These are phyloP conservation scores for Oryza rufipogon DNA, from an alignment of 176 grass and related monocot species.

Conservation along the genomic window DNA sequence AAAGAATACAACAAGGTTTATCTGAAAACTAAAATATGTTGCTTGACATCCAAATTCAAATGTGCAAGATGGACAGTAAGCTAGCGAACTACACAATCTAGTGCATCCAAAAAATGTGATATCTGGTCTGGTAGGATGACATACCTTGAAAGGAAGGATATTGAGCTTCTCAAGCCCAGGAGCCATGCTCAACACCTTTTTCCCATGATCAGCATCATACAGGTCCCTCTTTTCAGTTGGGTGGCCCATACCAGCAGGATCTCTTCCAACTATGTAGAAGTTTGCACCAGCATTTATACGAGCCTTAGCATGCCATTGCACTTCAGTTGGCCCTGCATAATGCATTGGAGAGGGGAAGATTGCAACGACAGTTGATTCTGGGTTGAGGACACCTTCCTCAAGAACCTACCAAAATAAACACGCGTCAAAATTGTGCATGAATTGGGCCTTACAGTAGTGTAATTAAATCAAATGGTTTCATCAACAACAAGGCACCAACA, in stretches of 20 bases:
- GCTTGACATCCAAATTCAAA: conserved; percentile 16
- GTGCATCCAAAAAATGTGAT: not conserved
- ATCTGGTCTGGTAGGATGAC: conserved; percentile 2
- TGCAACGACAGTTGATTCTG: conserved; percentile 91
- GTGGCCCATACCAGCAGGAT: conserved; percentile 93
- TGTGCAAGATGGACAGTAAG: not conserved
- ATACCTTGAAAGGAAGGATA: conserved; percentile 98
- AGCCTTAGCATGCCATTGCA: conserved; percentile 98
- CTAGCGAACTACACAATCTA: not conserved
- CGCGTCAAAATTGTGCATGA: not conserved
- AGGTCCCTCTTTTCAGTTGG: conserved; percentile 84
- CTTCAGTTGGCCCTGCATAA: conserved; percentile 95
- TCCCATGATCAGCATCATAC: conserved; percentile 97
- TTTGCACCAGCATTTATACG: conserved; percentile 97
- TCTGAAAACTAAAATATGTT: conserved; percentile 6
- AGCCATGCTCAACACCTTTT: conserved; percentile 95
- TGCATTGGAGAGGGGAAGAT: conserved; percentile 99
- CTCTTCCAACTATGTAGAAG: conserved; percentile 98
- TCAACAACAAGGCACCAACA: not conserved
- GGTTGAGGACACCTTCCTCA: conserved; percentile 95
- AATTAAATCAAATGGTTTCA: not conserved
- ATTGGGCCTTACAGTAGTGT: not conserved
- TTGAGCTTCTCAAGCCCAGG: conserved; percentile 95
- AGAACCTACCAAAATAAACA: conserved; percentile 65
- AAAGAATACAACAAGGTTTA: not conserved